Conservation (phyloP, 345 rosid genomes). For the Euphorbia pulcherrima region DNA sequence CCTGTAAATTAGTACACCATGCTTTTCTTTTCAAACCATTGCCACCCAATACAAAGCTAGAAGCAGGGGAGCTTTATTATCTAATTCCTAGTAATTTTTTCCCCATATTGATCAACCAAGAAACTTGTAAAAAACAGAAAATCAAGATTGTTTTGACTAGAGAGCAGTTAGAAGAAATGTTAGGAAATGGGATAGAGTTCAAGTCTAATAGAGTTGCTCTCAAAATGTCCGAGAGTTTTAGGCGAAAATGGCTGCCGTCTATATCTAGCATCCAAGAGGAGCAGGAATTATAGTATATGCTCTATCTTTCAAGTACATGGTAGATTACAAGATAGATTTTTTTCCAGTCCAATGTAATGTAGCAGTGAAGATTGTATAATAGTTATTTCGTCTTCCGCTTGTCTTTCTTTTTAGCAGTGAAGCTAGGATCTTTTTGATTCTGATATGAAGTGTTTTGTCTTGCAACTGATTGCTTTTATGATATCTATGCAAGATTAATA, state of each 20-base stretch:
- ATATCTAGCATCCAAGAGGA: slow-evolving; percentile 45
- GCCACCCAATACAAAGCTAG: slow-evolving; percentile 20
- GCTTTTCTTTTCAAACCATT: slow-evolving; percentile 21
- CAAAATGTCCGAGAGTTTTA: slow-evolving; percentile 18
- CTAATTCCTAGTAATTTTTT: slow-evolving; percentile 11
- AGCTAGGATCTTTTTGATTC: too few relatives aligned
- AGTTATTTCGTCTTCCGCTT: too few relatives aligned
- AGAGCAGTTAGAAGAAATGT: slow-evolving; percentile 41
- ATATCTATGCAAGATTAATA: not conserved
- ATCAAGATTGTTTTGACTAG: slow-evolving; percentile 44
- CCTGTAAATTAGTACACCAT: slow-evolving; percentile 17
- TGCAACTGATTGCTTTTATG: not conserved
- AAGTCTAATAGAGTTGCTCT: slow-evolving; percentile 16
- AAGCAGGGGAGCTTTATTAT: slow-evolving; percentile 18
- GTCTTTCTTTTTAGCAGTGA: too few relatives aligned
- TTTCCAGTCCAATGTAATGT: too few relatives aligned
- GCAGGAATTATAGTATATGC: slow-evolving; percentile 18
- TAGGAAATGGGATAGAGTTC: slow-evolving; percentile 23
- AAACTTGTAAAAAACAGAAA: slow-evolving; percentile 21
- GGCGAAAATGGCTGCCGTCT: slow-evolving; percentile 56
- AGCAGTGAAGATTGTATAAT: not conserved
- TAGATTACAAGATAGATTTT: too few relatives aligned
- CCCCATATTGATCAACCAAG: slow-evolving; percentile 10
- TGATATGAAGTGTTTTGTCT: not conserved
- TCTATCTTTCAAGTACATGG: not conserved